Conservation (phyloP, 805 yeast species). For the Candida montana region DNA sequence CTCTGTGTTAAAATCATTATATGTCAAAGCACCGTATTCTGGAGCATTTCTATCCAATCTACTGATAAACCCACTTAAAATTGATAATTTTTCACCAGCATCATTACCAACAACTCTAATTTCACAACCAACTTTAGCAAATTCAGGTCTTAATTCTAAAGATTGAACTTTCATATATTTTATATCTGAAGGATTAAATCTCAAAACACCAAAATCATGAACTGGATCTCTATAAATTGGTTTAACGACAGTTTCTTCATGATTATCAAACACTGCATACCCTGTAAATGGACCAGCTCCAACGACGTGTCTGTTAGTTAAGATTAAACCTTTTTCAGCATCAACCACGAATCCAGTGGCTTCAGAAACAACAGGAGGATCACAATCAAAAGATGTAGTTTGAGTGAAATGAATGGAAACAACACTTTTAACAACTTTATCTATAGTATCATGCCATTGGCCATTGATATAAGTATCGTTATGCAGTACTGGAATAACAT, state of each 20-base stretch:
- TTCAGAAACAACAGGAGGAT: conserved; percentile 71
- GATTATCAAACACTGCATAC: conserved; percentile 87
- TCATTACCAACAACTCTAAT: conserved; percentile 95
- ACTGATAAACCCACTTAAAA: conserved; percentile 72
- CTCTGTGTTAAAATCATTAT: conserved; percentile 90
- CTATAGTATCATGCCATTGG: conserved; percentile 77
- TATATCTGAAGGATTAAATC: conserved; percentile 65
- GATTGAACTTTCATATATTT: conserved; percentile 70
- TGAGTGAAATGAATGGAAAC: conserved; percentile 88
- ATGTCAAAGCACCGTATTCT: conserved; percentile 81
- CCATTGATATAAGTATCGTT: conserved; percentile 18
- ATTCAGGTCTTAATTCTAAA: conserved; percentile 67
- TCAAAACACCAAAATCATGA: conserved; percentile 88
- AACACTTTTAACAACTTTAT: conserved; percentile 75
- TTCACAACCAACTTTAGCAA: conserved; percentile 88
- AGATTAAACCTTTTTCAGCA: conserved; percentile 69
- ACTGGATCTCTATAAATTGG: conserved; percentile 92
- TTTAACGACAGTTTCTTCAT: conserved; percentile 82
- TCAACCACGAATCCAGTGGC: conserved; percentile 98
- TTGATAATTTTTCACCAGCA: conserved; percentile 90
- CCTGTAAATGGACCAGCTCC: conserved; percentile 95
- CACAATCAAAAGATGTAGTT: conserved; percentile 84
- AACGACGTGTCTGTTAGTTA: conserved; percentile 92
- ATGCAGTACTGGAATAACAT: neutral
- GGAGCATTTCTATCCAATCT: conserved; percentile 93